phyloP scores from a whole-genome alignment of 345 rosid species.

The Arabis alpina region DNA sequence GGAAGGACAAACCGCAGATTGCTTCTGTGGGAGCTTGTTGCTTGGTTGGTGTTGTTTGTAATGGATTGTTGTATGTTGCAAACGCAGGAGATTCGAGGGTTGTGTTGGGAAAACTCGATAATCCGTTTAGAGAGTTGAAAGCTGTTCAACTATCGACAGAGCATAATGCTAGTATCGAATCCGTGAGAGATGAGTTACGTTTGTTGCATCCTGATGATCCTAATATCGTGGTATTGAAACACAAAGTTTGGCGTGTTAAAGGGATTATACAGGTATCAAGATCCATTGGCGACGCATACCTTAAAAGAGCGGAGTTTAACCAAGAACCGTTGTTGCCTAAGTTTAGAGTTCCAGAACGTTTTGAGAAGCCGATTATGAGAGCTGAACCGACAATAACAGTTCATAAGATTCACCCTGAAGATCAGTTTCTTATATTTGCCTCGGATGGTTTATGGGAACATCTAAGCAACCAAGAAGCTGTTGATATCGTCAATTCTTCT shows the following conservation, averaged over 20 bases:
- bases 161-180: slow-evolving; percentile 85
- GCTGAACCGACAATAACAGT: slow-evolving; percentile 86
- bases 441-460: slow-evolving; percentile 99
- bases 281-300: slow-evolving; percentile 95
- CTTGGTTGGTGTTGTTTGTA: slow-evolving; percentile 81
- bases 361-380: slow-evolving; percentile 75
- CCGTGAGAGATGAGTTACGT: slow-evolving; percentile 90
- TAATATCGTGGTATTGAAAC: slow-evolving; percentile 82
- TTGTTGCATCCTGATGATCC: slow-evolving; percentile 96
- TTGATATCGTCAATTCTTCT: slow-evolving; percentile 76
- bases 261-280: slow-evolving; percentile 97
- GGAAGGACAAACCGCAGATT: slow-evolving; percentile 75
- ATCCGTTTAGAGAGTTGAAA: slow-evolving; percentile 58
- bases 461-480: slow-evolving; percentile 91
- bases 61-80: slow-evolving; percentile 79
- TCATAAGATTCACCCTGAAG: slow-evolving; percentile 72
- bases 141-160: slow-evolving; percentile 88
- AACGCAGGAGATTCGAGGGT: slow-evolving; percentile 97
- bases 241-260: slow-evolving; percentile 97
- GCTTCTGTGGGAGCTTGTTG: slow-evolving; percentile 97
- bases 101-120: slow-evolving; percentile 72
- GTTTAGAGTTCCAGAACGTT: slow-evolving; percentile 76
- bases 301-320: slow-evolving; percentile 87
- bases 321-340: slow-evolving; percentile 79
- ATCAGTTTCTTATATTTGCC: slow-evolving; percentile 93